These are phyloP conservation scores for Chrysanthemum makinoi DNA, from an alignment of 129 eudicot species.

Conservation along the genomic window DNA sequence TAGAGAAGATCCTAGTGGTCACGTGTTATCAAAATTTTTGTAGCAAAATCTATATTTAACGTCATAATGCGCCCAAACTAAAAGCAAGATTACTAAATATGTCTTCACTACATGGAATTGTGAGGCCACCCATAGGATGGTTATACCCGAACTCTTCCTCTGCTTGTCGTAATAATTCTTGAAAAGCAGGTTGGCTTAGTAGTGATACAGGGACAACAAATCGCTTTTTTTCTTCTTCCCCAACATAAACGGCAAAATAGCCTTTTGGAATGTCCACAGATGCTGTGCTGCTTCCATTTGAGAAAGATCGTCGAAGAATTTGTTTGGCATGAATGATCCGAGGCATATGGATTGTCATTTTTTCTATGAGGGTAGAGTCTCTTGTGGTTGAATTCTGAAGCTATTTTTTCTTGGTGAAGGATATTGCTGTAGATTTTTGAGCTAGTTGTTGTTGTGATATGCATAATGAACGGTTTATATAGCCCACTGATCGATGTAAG, in stretches of 20 bases:
- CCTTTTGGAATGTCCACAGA: too few species aligned
- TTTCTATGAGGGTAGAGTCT: too few species aligned
- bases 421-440: background rate
- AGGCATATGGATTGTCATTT: slow-evolving; percentile 18
- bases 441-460: background rate
- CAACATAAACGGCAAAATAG: too few species aligned
- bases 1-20: too few species aligned
- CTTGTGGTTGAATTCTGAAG: too few species aligned
- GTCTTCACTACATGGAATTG: slow-evolving; percentile 49
- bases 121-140: slow-evolving; percentile 59
- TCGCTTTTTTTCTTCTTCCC: too few species aligned
- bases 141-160: slow-evolving; percentile 27
- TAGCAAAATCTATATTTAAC: too few species aligned
- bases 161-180: background rate
- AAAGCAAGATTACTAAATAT: background rate
- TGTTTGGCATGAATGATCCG: slow-evolving; percentile 18
- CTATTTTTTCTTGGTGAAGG: background rate
- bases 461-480: background rate
- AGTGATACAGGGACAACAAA: too few species aligned
- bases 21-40: too few species aligned
- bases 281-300: slow-evolving; percentile 11
- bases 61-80: too few species aligned
- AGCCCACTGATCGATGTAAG: background rate
- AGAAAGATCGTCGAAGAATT: slow-evolving; percentile 8
- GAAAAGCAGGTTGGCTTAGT: slow-evolving; percentile 19